These are phyloP conservation scores for Malassezia yamatoensis DNA, from an alignment of 1,284 basidiomycete species.

Conservation along the genomic window DNA sequence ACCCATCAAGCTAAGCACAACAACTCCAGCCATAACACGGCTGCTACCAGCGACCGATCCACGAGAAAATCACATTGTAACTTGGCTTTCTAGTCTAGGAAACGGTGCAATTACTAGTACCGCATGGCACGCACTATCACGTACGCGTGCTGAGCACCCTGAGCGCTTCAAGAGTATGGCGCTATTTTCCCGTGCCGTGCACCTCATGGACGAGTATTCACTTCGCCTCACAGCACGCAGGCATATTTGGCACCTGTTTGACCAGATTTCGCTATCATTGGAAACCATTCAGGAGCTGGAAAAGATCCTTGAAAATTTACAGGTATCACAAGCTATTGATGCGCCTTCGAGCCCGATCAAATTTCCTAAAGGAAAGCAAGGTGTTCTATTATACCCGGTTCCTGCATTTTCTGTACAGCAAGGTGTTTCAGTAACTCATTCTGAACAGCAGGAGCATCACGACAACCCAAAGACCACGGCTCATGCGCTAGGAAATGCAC, in stretches of 20 bases:
- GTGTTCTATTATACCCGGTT: background rate
- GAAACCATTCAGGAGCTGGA: conserved; percentile 39
- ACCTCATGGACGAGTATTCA: conserved; percentile 54
- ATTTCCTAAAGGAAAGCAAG: background rate
- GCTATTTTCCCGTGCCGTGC: conserved; percentile 31
- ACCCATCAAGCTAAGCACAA: background rate
- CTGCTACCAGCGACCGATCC: conserved; percentile 52
- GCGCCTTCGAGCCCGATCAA: background rate
- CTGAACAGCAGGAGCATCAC: background rate
- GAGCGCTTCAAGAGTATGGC: conserved; percentile 24
- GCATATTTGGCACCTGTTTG: conserved; percentile 86
- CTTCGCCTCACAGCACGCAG: conserved; percentile 69
- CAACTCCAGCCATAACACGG: background rate
- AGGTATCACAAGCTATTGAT: background rate
- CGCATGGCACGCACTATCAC: conserved; percentile 30
- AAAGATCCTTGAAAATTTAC: background rate
- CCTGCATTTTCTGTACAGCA: background rate
- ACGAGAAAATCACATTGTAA: conserved; percentile 73
- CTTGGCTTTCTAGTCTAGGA: conserved; percentile 80
- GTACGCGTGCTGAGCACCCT: conserved; percentile 52
- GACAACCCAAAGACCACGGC: background rate
- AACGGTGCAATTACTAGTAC: conserved; percentile 77
- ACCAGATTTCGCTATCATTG: conserved; percentile 39
- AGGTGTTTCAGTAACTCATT: background rate
- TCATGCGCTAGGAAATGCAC: background rate